Conservation (phyloP, 2,329 filamentous ascomycete species). For the Pseudogymnoascus sp. region DNA sequence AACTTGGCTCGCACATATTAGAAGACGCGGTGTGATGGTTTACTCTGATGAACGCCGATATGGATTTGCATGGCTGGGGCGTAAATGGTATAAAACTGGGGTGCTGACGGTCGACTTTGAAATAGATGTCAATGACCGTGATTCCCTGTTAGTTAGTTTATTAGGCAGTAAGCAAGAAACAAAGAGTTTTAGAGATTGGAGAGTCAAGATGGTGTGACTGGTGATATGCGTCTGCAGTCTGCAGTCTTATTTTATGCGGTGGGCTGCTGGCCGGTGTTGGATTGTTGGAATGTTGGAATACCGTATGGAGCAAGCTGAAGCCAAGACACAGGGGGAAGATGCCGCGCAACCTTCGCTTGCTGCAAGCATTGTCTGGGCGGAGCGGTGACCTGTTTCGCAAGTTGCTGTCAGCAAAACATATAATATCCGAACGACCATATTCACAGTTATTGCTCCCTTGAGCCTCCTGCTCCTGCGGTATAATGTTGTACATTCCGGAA, state of each 20-base stretch:
- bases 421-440: background rate
- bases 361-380: conserved; percentile 3
- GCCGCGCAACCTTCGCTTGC: conserved; percentile 7
- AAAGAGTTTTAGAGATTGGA: background rate
- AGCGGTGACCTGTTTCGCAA: conserved; percentile 5
- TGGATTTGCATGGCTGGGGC: conserved; percentile 9
- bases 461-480: background rate
- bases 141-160: conserved; percentile 8
- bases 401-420: conserved; percentile 3
- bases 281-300: background rate
- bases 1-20: conserved; percentile 95
- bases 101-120: conserved; percentile 8
- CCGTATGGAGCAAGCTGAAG: background rate
- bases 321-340: background rate
- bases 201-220: background rate
- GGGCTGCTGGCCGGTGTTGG: background rate
- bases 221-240: background rate
- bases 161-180: conserved; percentile 7
- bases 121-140: conserved; percentile 5
- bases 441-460: conserved; percentile 4
- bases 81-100: conserved; percentile 8
- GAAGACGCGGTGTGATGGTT: conserved; percentile 4
- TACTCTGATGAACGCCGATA: conserved; percentile 5
- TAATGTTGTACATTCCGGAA: conserved; percentile 1
- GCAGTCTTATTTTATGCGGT: background rate